phyloP scores from a whole-genome alignment of 2,329 filamentous ascomycete species.

The Magnaporthiopsis rhizophila region DNA sequence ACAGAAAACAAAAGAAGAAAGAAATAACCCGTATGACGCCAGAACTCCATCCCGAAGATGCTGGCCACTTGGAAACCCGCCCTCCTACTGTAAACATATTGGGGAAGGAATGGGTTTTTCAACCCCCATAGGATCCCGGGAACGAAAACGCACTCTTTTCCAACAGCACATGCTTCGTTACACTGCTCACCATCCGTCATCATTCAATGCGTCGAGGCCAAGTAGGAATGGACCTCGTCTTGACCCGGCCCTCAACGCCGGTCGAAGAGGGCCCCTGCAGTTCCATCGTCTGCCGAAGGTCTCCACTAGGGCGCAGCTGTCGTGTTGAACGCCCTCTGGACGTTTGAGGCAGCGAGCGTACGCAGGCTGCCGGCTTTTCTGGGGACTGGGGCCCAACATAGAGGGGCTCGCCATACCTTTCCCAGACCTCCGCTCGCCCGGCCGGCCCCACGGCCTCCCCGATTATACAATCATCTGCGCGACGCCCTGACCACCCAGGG shows the following conservation, averaged over 20 bases:
- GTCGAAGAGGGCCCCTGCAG: not conserved
- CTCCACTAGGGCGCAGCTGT: not conserved
- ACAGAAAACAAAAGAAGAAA: not conserved
- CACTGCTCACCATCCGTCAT: not conserved
- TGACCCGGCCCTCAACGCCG: not conserved
- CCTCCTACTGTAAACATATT: not conserved
- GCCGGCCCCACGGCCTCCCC: not conserved
- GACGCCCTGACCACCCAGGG: slow-evolving; percentile 83
- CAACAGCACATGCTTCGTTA: not conserved
- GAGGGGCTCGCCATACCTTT: not conserved
- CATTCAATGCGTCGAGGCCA: not conserved
- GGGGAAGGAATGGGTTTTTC: not conserved
- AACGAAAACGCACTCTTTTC: not conserved
- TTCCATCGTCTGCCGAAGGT: not conserved
- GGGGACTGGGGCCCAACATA: not conserved
- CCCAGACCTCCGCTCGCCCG: too few species aligned
- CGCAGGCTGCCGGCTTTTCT: not conserved
- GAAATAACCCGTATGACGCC: not conserved
- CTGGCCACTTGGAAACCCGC: not conserved
- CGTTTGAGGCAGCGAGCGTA: not conserved
- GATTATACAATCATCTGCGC: slow-evolving; percentile 93
- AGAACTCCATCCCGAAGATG: not conserved
- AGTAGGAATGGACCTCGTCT: not conserved
- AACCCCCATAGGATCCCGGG: not conserved
- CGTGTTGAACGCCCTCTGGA: not conserved